Evolutionary conservation across 1,284 basidiomycete species (phyloP), one percentile per base, ranked within the genome.

Genomic region (Mrakiaceae sp.): DNA sequence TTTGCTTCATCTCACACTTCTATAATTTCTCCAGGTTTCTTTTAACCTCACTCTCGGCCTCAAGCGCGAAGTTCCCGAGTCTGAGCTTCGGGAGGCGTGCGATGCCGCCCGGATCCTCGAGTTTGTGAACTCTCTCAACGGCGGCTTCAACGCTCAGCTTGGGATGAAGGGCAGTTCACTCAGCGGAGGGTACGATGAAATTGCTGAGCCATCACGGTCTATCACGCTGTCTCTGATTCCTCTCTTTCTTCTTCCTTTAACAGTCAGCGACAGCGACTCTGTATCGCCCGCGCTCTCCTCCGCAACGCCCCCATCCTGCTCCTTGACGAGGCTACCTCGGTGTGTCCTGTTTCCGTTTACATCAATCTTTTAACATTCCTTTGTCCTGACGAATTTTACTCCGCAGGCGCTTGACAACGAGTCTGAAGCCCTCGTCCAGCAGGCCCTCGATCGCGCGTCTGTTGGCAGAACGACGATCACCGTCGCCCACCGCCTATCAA

Each of bases 241-340:
- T 27, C 27, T 27, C 27, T 27, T 27, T 27, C 27, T 27, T 27
- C 27, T 2, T 27, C 27, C 2, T 27, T 27, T 27, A 2, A 27
- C 27, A 27, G 27, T 27, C 27, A 27, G 27, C 27, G 27, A 27
- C 64, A 70, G 68, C 72, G 78, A 52, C 67, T 79, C 39, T 78
- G 77, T 65, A 79, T 79, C 63, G 78, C 78, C 4, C 71, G 78
- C 14, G 78, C 78, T 11, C 67, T 79, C 4, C 67, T 79, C 3
- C 70, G 77, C 16, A 71, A 76, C 39, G 76, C 78, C 0, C 70
- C 70, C 57, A 77, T 79, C 58, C 68, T 79, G 16, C 69, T 79
- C 0, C 44, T 63, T 39, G 40, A 63, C 47, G 47, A 50, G 54
- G 54, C 62, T 0, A 63, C 42, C 27, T 27, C 12, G 12, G 3